Conservation (phyloP, 1,284 basidiomycete species). For the Cutaneotrichosporon mucoides region DNA sequence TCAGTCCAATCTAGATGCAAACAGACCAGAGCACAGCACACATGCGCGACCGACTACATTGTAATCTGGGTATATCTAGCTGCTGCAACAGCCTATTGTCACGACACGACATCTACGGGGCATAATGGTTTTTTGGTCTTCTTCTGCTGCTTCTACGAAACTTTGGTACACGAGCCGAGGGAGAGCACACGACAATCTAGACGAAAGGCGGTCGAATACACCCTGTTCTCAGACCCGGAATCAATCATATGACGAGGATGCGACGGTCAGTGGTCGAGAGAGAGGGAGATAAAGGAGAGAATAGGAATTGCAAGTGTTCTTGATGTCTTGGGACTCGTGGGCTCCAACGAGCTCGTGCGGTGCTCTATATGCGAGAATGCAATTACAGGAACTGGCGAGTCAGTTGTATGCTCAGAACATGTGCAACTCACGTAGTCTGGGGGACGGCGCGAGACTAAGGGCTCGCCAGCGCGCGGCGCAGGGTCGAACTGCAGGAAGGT, state of each 20-base stretch:
- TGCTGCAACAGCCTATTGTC: not conserved
- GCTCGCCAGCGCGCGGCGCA: constrained; percentile 95
- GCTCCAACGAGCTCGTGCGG: not conserved
- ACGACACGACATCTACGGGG: not conserved
- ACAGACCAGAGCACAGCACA: not conserved
- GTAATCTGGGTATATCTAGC: constrained; percentile 6
- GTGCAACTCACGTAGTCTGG: constrained; percentile 75
- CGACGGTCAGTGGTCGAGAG: not conserved
- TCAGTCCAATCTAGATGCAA: too few species aligned
- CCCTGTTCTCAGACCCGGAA: too few species aligned
- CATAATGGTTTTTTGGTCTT: not conserved
- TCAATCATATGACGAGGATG: not conserved
- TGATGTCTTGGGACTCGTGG: not conserved
- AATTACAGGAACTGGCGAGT: constrained; percentile 3
- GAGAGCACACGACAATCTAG: not conserved
- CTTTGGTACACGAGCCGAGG: not conserved
- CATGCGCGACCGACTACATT: constrained; percentile 4
- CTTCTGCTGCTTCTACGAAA: constrained; percentile 4
- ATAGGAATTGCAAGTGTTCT: not conserved
- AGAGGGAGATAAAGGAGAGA: not conserved
- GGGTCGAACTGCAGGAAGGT: constrained; percentile 95
- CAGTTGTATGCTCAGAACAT: not conserved
- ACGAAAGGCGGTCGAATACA: not conserved
- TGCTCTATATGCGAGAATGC: constrained; percentile 6
- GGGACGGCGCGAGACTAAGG: constrained; percentile 94